A percentile compares a stretch with the other conserved stretches of the same genome.
Conservation (phyloP, 1,139 yeast species). For the Protomyces inouyei region DNA sequence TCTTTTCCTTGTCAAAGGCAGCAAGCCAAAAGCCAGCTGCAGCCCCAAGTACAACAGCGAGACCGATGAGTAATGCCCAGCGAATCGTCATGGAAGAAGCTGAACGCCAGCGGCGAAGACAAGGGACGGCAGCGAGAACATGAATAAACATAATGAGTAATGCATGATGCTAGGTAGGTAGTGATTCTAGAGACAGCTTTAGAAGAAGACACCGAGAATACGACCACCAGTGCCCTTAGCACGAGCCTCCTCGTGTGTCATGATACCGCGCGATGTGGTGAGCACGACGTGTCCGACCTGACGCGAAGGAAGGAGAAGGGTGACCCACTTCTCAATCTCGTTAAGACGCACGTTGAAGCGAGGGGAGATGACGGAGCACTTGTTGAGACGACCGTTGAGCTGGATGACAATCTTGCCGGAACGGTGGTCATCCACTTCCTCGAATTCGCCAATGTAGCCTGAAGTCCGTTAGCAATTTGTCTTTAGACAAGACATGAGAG, state of each 20-base stretch:
- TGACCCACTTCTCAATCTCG: conserved; percentile 97
- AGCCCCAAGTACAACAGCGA: not conserved
- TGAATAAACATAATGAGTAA: not conserved
- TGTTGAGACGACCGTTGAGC: conserved; percentile 96
- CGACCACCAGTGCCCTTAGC: conserved; percentile 99
- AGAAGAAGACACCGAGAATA: conserved; percentile 93
- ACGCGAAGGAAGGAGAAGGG: conserved; percentile 95
- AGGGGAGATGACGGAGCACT: conserved; percentile 97
- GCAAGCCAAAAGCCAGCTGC: not conserved
- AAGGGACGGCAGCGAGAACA: not conserved
- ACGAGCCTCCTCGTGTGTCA: conserved; percentile 99
- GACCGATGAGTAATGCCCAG: conserved; percentile 20
- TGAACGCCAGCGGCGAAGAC: not conserved
- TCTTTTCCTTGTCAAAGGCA: conserved; percentile 11
- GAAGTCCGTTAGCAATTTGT: conserved; percentile 24
- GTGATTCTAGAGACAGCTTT: conserved; percentile 35
- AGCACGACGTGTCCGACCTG: conserved; percentile 95
- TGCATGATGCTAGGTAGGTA: not conserved
- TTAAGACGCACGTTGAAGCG: conserved; percentile 92
- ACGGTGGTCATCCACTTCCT: conserved; percentile 98
- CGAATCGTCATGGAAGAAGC: conserved; percentile 24
- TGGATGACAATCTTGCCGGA: conserved; percentile 96
- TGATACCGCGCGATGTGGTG: conserved; percentile 98
- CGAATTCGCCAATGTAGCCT: conserved; percentile 98
- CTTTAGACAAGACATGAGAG: not conserved